A percentile compares a stretch with the other conserved stretches of the same genome.
Evolutionary conservation across 768 basidiomycete species (phyloP).

Genomic region (Suillus variegatus): DNA sequence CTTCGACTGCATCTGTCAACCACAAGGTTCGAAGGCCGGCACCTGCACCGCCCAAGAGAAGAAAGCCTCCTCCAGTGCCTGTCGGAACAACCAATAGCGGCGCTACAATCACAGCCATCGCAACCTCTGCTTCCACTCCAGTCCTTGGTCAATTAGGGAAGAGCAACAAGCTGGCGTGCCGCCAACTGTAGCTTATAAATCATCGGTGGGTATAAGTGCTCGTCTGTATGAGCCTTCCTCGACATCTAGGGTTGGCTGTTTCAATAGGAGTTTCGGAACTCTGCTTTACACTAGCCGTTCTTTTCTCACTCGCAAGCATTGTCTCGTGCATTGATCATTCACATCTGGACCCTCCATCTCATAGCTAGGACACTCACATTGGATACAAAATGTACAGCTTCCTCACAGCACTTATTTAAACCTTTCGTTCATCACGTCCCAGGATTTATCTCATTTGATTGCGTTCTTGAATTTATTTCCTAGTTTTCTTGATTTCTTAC

Average conservation of each 20-base stretch:
- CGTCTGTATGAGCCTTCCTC: not conserved
- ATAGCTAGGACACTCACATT: slow-evolving; percentile 2
- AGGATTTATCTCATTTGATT: not conserved
- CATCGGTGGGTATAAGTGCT: not conserved
- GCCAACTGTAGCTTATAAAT: not conserved
- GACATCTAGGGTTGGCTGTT: not conserved
- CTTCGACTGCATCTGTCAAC: slow-evolving; percentile 17
- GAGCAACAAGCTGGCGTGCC: slow-evolving; percentile 8
- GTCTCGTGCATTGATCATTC: slow-evolving; percentile 1
- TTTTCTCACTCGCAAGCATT: not conserved
- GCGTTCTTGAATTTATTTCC: not conserved
- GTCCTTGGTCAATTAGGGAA: slow-evolving; percentile 20
- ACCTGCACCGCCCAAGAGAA: slow-evolving; percentile 65
- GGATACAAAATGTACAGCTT: slow-evolving; percentile 6
- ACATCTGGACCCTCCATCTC: not conserved
- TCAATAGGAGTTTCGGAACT: not conserved
- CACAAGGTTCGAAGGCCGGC: slow-evolving; percentile 50
- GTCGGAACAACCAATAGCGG: slow-evolving; percentile 48
- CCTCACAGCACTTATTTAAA: not conserved
- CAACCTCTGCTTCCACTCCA: slow-evolving; percentile 35
- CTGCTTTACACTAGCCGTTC: not conserved
- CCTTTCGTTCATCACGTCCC: not conserved
- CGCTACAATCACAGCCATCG: slow-evolving; percentile 61
- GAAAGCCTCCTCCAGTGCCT: slow-evolving; percentile 75
- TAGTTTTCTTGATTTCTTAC: not conserved